A percentile compares a stretch with the other conserved stretches of the same genome.
Conservation (phyloP, 208 protist species). For the Wallacemonas sp. region DNA sequence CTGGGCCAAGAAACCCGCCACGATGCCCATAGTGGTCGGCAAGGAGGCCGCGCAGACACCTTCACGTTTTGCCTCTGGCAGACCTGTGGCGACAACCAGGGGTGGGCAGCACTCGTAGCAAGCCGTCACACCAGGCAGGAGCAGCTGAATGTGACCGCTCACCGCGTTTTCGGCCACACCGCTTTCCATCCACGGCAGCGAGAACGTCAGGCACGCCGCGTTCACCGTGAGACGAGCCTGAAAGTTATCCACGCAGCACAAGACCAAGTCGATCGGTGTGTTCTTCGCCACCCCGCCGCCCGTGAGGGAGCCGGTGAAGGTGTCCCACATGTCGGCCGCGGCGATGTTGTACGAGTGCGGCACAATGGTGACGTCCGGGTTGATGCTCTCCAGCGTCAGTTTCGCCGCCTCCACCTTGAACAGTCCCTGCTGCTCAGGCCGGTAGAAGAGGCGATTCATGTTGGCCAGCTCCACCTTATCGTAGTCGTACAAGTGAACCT, state of each 20-base stretch:
- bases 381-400: constrained; percentile 90
- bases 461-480: constrained; percentile 98
- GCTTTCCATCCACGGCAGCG: constrained; percentile 94
- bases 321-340: constrained; percentile 86
- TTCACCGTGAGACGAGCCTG: constrained; percentile 96
- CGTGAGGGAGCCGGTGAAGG: constrained; percentile 76
- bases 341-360: constrained; percentile 94
- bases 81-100: constrained; percentile 90
- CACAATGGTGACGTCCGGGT: constrained; percentile 96
- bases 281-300: constrained; percentile 38
- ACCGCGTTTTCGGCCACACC: constrained; percentile 97
- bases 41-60: constrained; percentile 97
- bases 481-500: constrained; percentile 98
- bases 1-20: constrained; percentile 95
- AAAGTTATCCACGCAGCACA: constrained; percentile 98
- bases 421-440: constrained; percentile 94
- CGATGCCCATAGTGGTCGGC: constrained; percentile 97
- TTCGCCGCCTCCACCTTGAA: constrained; percentile 93
- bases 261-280: constrained; percentile 85
- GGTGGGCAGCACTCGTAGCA: constrained; percentile 94
- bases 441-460: constrained; percentile 98
- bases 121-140: constrained; percentile 90
- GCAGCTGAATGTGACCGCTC: constrained; percentile 97
- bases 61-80: constrained; percentile 93
- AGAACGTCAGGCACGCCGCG: constrained; percentile 88